Evolutionary conservation across 2,329 filamentous ascomycete genomes (phyloP), one percentile per base, ranked within the genome.

Genomic region (Endocalyx cinctus): DNA sequence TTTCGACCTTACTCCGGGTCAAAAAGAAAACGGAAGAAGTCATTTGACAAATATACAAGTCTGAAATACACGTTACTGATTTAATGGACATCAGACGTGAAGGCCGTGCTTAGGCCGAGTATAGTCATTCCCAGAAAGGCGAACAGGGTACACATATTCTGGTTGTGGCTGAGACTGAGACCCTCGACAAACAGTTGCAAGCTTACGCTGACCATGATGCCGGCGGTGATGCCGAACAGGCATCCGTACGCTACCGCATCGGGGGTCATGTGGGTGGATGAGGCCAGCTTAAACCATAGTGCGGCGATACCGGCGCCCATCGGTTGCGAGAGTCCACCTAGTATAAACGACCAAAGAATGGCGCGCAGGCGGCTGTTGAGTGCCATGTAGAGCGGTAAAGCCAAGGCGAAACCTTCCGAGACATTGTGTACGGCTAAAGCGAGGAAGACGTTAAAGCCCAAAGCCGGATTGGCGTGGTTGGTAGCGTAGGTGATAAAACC

Each of bases 381-480:
- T 2, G 92, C 92, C 51, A 98, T 84, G 60, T 94, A 98, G 0
- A 98, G 70, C 0, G 92, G 92, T 1, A 98, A 66, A 0, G 88
- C 87, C 74, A 98, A 84, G 41, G 89, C 87, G 56, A 97, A 97
- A 2, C 92, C 92, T 64, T 98, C 92, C 17, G 87, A 89, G 52
- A 98, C 94, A 64, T 97, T 98, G 71, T 98, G 92, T 38, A 98
- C 90, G 55, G 95, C 95, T 6, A 98, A 74, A 1, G 92, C 90
- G 59, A 97, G 77, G 64, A 98, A 98, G 34, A 98, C 87, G 33
- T 86, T 84, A 60, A 95, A 79, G 14, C 92, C 92, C 0, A 98
- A 77, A 0, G 75, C 70, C 0, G 92, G 89, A 57, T 89, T 97
- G 10, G 88, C 90, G 56, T 98, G 92, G 60, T 97, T 98, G 8